These are phyloP conservation scores for Mitragyna speciosa DNA, from an alignment of 257 asterid species.

Conservation along the genomic window DNA sequence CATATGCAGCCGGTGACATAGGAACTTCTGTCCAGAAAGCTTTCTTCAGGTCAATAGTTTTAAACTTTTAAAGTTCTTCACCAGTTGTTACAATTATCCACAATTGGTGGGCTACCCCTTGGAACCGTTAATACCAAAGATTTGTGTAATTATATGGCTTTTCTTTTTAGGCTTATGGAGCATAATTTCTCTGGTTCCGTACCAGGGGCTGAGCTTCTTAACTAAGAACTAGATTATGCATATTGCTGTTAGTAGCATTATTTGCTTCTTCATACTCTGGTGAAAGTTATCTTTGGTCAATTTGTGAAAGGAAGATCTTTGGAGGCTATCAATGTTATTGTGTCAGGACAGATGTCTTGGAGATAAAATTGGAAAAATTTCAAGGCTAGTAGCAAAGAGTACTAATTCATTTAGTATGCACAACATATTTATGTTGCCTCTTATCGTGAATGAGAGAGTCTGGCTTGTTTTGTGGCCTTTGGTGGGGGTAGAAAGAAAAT, in stretches of 20 bases:
- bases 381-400: not conserved
- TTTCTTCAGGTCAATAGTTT: constrained; percentile 70
- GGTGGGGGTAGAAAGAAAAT: not conserved
- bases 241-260: not conserved
- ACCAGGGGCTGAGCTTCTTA: not conserved
- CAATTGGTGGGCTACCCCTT: no score
- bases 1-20: constrained; percentile 75
- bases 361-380: not conserved
- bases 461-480: not conserved
- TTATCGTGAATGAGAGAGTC: not conserved
- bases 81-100: no score
- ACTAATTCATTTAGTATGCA: not conserved
- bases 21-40: constrained; percentile 82
- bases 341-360: not conserved
- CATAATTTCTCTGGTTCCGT: not conserved
- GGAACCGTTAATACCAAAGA: not conserved
- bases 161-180: not conserved
- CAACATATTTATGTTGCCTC: not conserved
- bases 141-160: no score
- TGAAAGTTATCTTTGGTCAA: not conserved
- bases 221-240: not conserved
- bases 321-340: not conserved
- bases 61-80: not conserved
- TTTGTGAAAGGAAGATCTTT: not conserved
- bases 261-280: not conserved